Evolutionary conservation across 78 protist genomes (phyloP).

Genomic region (Trichosphaerium sp.): DNA sequence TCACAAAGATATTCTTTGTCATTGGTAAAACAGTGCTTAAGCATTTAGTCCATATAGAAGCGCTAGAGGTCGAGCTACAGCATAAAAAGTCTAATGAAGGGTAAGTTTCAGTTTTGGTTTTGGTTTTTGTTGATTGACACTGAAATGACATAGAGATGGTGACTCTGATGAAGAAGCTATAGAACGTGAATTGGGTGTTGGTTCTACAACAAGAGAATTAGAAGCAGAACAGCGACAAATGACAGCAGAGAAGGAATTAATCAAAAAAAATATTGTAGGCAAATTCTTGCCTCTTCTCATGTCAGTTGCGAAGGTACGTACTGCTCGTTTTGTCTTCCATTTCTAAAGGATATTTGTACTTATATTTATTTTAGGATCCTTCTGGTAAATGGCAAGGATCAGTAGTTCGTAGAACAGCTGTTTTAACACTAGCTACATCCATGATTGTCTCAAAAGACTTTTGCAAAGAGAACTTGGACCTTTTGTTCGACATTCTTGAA

Average conservation of each 20-base stretch:
- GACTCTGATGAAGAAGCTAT: too few relatives aligned
- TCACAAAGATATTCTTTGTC: slow-evolving; percentile 29
- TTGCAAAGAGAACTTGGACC: slow-evolving; percentile 12
- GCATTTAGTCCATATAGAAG: slow-evolving; percentile 47
- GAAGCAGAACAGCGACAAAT: slow-evolving; percentile 32
- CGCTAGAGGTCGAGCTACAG: too few relatives aligned
- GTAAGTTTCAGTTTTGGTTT: too few relatives aligned
- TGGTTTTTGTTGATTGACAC: too few relatives aligned
- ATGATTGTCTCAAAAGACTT: slow-evolving; percentile 48
- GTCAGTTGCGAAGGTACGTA: slow-evolving; percentile 16
- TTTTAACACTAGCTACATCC: slow-evolving; percentile 56
- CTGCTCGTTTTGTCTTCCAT: neutral
- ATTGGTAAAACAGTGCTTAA: slow-evolving; percentile 62
- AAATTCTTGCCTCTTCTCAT: slow-evolving; percentile 32
- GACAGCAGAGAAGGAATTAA: slow-evolving; percentile 24
- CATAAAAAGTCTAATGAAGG: too few relatives aligned
- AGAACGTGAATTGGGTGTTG: slow-evolving; percentile 56
- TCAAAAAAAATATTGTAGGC: slow-evolving; percentile 37
- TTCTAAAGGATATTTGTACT: neutral
- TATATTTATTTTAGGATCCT: neutral
- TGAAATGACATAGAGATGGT: too few relatives aligned
- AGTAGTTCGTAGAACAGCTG: slow-evolving; percentile 36
- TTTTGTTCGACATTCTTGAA: too few relatives aligned
- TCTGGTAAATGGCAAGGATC: neutral
- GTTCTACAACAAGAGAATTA: slow-evolving; percentile 27